A percentile compares a stretch with the other conserved stretches of the same genome.
phyloP scores from a whole-genome alignment of 2,329 filamentous ascomycete species.

The Cercospora sesami region DNA sequence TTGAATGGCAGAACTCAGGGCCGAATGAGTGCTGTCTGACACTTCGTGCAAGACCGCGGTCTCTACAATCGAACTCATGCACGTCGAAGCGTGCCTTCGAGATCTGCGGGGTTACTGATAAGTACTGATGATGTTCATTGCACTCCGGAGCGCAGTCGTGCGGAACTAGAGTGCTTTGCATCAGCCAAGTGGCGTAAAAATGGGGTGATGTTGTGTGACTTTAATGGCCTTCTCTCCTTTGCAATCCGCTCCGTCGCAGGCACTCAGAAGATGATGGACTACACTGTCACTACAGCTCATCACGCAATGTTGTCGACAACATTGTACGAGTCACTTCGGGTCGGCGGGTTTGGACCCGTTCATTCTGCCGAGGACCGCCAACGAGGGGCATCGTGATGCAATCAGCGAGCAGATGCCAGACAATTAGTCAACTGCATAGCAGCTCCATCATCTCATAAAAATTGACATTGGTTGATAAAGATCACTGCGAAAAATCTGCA shows the following conservation, averaged over 20 bases:
- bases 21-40: background rate
- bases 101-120: background rate
- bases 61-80: background rate
- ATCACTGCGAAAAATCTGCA: background rate
- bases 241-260: background rate
- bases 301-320: background rate
- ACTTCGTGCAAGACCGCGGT: background rate
- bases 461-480: background rate
- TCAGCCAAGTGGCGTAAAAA: background rate
- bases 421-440: background rate
- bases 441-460: background rate
- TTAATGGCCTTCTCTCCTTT: background rate
- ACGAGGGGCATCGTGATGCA: conserved; percentile 9
- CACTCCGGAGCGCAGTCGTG: background rate
- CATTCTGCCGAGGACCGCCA: conserved; percentile 3
- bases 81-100: background rate
- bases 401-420: background rate
- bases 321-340: background rate
- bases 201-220: conserved; percentile 1
- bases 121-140: background rate
- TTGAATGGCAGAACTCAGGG: background rate
- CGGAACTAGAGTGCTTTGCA: background rate
- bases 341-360: background rate
- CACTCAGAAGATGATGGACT: background rate
- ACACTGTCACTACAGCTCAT: background rate